Base-by-base conservation (phyloP, 139 green algal genomes). In the Chlorella vulgaris region DNA sequence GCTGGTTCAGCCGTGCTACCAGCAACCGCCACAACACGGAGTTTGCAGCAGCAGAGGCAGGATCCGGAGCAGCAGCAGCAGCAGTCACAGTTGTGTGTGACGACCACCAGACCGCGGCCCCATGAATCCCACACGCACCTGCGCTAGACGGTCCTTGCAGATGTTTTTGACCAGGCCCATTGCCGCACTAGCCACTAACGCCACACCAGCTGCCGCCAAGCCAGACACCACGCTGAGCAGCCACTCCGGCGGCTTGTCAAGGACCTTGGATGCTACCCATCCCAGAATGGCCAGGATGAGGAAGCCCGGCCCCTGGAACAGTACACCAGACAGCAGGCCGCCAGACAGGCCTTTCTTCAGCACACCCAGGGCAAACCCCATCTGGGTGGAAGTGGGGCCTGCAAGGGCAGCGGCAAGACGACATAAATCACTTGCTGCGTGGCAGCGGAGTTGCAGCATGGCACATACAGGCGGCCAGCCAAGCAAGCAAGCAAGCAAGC, bases 261-360 rank as follows among this genome's bases (percentile, higher is more conserved):
- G 87, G 4, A 81, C 86, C 21, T 89, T 76, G 19, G 93, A 91
- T 10, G 91, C 90, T 24, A 84, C 89, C 28, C 91, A 87, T n/a
- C 94, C 94, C 13, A 96, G 76, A 15, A 91, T 78, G 28, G 91
- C 89, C 86, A 97, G 95, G 39, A 97, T 90, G 77, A 97, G 18
- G 7, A 95, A 83, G 36, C 93, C 95, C 0, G 95, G 95, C 77
- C 94, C 94, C 86, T 79, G 73, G 88, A 98, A 98, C 76, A 98
- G 91, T 2, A 91, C 85, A 19, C 88, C 93, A 24, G 86, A 89
- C 31, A 97, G 66, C 42, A 96, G 83, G 53, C 92, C 92, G 36
- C 92, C 92, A 74, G 86, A 33, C 1, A 94, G 82, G 28, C 96
- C 96, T 73, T 93, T 93, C 83, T 97, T 95, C 36, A 94, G 83